Evolutionary conservation across 257 asterid species (phyloP), one percentile per base, ranked within the genome.

Genomic region (Nicotiana tabacum): DNA sequence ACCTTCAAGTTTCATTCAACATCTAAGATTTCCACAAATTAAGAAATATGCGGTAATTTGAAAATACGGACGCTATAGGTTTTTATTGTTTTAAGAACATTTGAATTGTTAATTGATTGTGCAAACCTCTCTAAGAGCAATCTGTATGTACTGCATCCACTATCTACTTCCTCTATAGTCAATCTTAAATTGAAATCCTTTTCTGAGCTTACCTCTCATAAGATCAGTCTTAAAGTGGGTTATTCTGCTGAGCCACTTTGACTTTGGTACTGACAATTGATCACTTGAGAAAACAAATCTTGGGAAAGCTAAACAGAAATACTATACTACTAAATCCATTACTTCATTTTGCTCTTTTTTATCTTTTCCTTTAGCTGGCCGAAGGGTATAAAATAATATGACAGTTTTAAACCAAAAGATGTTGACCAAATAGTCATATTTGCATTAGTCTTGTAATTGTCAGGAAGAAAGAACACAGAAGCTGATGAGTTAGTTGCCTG

Each of bases 261-360:
- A 76, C 27, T 76, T 76, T 51, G 37, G 46, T 76, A 48, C 6
- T 51, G 64, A 51, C 57, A 53, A 53, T 53, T 53, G 17, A 53
- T 51, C 62, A 72, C 80, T 76, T 76, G 64, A 76, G 64, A 51
- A 76, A 76, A 76, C 37, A 72, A 24, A 51, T 76, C 27, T 51
- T 76, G 80, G 80, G 16, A 13, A 74, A 74, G 27, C 27, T 27
- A 27, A 74, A 29, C 64, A 51, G 80, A 76, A 27, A 76, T 16
- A 55, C 29, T 46, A 51, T 16, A 55, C 17, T 72, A 74, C 64
- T 27, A 76, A 24, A 39, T 3, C 6, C 79, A 6, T 51, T 37
- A 51, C 46, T 29, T 76, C 46, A 76, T 27, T 76, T 76, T 51
- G 64, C 17, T 51, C 27, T 9, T 29, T 27, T 16, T 51, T 6